Evolutionary conservation across 768 basidiomycete genomes (phyloP), one percentile per base, ranked within the genome.

Genomic region (Pleurotus giganteus): DNA sequence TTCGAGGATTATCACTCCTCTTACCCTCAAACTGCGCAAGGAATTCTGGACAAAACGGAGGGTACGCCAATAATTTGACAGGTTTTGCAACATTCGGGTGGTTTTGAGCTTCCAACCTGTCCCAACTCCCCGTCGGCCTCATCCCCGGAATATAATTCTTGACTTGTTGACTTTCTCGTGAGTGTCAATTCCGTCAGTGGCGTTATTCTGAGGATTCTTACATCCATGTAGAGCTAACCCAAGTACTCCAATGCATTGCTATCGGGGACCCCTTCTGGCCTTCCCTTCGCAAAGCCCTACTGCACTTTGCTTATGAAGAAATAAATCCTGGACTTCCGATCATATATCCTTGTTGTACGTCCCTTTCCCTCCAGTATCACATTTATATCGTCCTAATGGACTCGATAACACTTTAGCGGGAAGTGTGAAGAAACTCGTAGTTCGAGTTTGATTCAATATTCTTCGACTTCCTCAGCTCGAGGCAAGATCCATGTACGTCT

Each of bases 151-250:
- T 56, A 11, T 53, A 28, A 29, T 58, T n/a, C 51, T 59, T 32
- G 58, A 59, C 39, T 27, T 59, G 27, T n/a, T 59, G 17, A 17
- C 50, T n/a, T 55, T 59, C 23, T 47, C 41, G 58, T 59, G 41
- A 56, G 58, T 21, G 15, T 15, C 32, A 34, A 7, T 41, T 41
- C 17, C 15, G 6, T 6, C 8, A 4, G 7, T n/a, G 2, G 17
- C 17, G 2, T 27, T 1, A 8, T 13, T 12, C 13, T 27, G 54
- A 2, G n/a, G n/a, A 19, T n/a, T n/a, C n/a, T n/a, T n/a, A n/a
- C n/a, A n/a, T n/a, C n/a, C n/a, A 15, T 49, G 55, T 36, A 50
- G 51, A 36, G 31, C 52, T 11, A 37, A 46, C n/a, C 27, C 12
- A 15, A 13, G 52, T 0, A 12, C 19, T 43, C 29, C 53, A 58